Conservation (phyloP, 495 filamentous ascomycete genomes). For the Penicillium cinerascens region DNA sequence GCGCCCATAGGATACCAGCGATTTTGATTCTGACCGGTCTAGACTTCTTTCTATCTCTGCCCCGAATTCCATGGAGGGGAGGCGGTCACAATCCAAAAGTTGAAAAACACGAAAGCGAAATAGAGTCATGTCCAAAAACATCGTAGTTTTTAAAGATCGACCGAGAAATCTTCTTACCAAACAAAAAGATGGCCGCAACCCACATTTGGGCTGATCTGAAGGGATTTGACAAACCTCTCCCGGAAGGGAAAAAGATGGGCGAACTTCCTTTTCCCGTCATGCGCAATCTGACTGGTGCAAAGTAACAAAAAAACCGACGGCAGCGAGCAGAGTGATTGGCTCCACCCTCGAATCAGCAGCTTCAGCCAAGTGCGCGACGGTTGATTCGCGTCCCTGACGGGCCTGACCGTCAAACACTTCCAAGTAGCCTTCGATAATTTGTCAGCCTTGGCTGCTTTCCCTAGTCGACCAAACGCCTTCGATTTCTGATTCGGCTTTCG, state of each 20-base stretch:
- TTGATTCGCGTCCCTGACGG: constrained; percentile 2
- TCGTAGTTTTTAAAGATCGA: constrained; percentile 4
- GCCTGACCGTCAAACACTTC: constrained; percentile 8
- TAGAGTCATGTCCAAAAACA: background rate
- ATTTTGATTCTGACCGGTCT: constrained; percentile 29
- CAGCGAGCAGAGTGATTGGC: constrained; percentile 15
- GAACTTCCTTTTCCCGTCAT: constrained; percentile 10
- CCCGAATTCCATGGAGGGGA: constrained; percentile 9
- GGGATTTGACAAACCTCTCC: background rate
- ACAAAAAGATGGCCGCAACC: constrained; percentile 18
- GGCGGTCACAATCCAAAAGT: constrained; percentile 4
- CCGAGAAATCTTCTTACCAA: background rate
- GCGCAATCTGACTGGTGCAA: constrained; percentile 18
- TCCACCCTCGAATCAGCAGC: constrained; percentile 12
- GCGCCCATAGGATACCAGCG: constrained; percentile 5
- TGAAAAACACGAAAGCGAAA: background rate
- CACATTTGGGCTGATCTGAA: constrained; percentile 13
- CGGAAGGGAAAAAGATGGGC: constrained; percentile 4
- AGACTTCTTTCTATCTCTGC: constrained; percentile 24
- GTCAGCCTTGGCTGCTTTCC: constrained; percentile 11
- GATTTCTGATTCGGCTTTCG: constrained; percentile 2
- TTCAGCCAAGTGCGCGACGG: background rate
- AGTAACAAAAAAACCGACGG: constrained; percentile 10
- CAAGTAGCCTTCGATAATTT: constrained; percentile 7
- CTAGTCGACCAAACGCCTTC: constrained; percentile 11